Conservation (phyloP, 1,284 basidiomycete species). For the Kalmanozyma brasiliensis region DNA sequence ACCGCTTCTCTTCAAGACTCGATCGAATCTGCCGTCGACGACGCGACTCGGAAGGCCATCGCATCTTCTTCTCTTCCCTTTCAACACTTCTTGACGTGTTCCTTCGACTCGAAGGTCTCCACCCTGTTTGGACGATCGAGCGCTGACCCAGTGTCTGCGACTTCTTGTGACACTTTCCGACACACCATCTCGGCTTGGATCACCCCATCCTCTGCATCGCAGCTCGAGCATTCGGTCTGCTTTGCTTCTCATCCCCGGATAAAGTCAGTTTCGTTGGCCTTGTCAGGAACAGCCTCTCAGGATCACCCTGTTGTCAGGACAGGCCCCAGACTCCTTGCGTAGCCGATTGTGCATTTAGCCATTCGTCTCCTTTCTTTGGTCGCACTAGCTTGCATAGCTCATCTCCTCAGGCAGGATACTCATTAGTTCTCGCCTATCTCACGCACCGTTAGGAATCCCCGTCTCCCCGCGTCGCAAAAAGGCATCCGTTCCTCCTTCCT, state of each 20-base stretch:
- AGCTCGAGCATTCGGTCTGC: not conserved
- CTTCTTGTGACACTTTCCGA: not conserved
- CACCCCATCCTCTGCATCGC: not conserved
- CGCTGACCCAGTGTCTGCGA: not conserved
- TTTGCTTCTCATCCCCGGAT: constrained; percentile 5
- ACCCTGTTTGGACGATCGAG: not conserved
- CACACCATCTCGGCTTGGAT: not conserved
- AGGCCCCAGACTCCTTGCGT: constrained; percentile 13
- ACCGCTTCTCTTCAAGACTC: constrained; percentile 4
- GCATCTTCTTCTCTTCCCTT: not conserved
- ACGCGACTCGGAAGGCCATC: constrained; percentile 20
- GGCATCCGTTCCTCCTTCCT: constrained; percentile 3
- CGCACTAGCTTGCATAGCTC: no score
- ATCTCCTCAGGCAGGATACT: no score
- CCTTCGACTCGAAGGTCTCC: constrained; percentile 4
- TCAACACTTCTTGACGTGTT: not conserved
- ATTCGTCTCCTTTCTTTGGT: constrained; percentile 2
- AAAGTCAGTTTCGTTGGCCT: not conserved
- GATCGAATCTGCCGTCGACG: constrained; percentile 11
- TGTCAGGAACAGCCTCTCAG: constrained; percentile 14
- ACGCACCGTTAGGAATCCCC: not conserved
- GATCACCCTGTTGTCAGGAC: constrained; percentile 12
- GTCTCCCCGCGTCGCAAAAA: not conserved
- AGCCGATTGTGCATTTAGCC: constrained; percentile 17
- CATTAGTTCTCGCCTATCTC: no score